Base-by-base conservation (phyloP, 306 rosid species). In the Castanopsis chinensis region DNA sequence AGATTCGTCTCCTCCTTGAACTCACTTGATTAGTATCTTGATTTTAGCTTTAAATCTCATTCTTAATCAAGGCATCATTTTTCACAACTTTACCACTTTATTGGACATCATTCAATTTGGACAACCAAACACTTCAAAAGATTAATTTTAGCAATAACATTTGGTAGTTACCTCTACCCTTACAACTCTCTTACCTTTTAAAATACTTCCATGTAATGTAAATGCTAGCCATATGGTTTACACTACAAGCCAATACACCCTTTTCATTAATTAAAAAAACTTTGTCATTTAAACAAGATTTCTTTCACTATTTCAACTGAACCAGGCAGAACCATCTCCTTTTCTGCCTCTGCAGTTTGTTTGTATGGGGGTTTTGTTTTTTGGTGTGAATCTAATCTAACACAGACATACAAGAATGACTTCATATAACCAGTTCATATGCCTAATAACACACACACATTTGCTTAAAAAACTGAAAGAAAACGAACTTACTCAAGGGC, bases 401-500 rank as follows among this genome's bases (percentile, higher is more conserved):
- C 51, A 64, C 14, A 67, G 71, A 19, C 8, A 67, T 6, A 67
- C 27, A 28, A 63, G 9, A 67, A 67, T 13, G 35, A 67, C 7
- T 19, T 18, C 8, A 35, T 8, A 67, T 19, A 67, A 35, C 17
- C 17, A 35, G 25, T 67, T 35, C 67, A 18, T 25, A 6, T 63
- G 67, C 69, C 64, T 7, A 35, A 4, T n/a, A 23, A 35, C 54
- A 30, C 5, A 51, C 6, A 45, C 19, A 8, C 35, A 78, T 59
- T 45, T 56, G 19, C 30, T 19, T 25, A n/a, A 78, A 67, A 30
- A 76, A 76, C 5, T 6, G 2, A 80, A 80, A 56, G 18, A 37
- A 49, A 30, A 5, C 4, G 71, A 78, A 81, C 93, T 85, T 84
- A 91, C 97, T 92, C 95, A 64, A 95, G 91, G n/a, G 95, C 97